A percentile compares a stretch with the other conserved stretches of the same genome.
Evolutionary conservation across 305 asterid species (phyloP).

Genomic region (Fraxinus velutina): DNA sequence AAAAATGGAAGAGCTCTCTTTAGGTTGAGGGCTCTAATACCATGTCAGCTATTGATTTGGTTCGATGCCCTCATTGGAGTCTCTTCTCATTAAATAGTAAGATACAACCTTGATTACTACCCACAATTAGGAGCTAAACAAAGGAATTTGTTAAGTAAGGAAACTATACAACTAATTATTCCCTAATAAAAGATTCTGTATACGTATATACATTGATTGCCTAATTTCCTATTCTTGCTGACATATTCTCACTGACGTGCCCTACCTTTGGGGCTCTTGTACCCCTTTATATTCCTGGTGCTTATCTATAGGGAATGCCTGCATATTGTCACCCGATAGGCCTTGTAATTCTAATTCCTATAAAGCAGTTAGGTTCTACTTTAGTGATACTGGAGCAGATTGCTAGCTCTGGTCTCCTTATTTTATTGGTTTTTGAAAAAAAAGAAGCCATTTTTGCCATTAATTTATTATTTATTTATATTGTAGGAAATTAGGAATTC

Average conservation of each 20-base stretch:
- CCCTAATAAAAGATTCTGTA: neutral
- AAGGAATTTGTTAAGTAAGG: neutral
- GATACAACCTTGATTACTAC: neutral
- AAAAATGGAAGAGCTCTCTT: neutral
- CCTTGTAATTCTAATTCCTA: neutral
- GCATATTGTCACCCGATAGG: neutral
- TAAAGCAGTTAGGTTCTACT: neutral
- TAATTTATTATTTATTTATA: neutral
- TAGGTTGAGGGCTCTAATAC: neutral
- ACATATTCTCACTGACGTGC: neutral
- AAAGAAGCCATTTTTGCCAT: neutral
- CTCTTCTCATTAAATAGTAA: neutral
- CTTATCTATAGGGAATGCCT: neutral
- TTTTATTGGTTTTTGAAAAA: conserved; percentile 1
- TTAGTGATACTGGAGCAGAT: neutral
- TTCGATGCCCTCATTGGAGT: neutral
- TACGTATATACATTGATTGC: neutral
- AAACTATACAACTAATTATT: neutral
- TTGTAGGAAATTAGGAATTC: conserved; percentile 2
- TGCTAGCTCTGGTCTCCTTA: neutral
- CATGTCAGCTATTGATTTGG: neutral
- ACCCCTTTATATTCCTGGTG: neutral
- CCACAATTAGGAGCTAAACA: neutral
- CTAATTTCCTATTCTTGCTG: neutral
- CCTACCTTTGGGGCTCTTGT: neutral